phyloP scores from a whole-genome alignment of 495 filamentous ascomycete species.

The Annulohypoxylon bovei region DNA sequence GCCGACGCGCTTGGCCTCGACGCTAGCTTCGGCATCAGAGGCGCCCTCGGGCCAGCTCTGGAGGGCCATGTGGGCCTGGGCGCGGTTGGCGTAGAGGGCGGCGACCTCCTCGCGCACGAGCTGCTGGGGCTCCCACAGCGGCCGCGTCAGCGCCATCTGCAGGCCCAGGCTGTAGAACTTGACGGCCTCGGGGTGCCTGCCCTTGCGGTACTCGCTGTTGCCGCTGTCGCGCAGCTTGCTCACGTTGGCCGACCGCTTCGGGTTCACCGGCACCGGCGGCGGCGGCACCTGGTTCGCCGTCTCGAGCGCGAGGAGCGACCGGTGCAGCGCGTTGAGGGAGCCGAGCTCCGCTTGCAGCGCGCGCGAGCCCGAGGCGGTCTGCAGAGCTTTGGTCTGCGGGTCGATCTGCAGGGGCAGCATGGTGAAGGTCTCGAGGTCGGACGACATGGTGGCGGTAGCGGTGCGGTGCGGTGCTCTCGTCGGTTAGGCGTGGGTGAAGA shows the following conservation, averaged over 20 bases:
- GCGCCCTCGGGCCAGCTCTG: slow-evolving; percentile 82
- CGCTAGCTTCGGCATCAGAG: slow-evolving; percentile 83
- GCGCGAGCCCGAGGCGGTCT: slow-evolving; percentile 50
- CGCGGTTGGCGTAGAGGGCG: slow-evolving; percentile 82
- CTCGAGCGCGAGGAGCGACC: slow-evolving; percentile 68
- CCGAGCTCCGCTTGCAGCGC: slow-evolving; percentile 72
- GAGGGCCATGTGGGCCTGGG: slow-evolving; percentile 86
- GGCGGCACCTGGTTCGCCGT: slow-evolving; percentile 69
- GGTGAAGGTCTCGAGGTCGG: slow-evolving; percentile 78
- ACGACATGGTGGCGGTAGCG: slow-evolving; percentile 57
- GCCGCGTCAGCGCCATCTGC: slow-evolving; percentile 84
- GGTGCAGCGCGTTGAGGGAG: slow-evolving; percentile 78
- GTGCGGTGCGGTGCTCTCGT: neutral
- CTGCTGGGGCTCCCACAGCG: slow-evolving; percentile 84
- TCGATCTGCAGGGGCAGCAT: slow-evolving; percentile 84
- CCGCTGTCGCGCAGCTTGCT: slow-evolving; percentile 89
- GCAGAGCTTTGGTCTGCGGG: slow-evolving; percentile 74
- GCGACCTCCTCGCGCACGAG: slow-evolving; percentile 86
- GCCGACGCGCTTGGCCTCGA: slow-evolving; percentile 85
- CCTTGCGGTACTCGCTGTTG: slow-evolving; percentile 83
- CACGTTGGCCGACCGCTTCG: slow-evolving; percentile 85
- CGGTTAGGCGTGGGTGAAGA: neutral
- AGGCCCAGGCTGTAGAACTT: slow-evolving; percentile 84
- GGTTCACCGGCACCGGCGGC: slow-evolving; percentile 82
- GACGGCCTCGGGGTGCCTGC: slow-evolving; percentile 76